These are phyloP conservation scores for Oryza australiensis DNA, from an alignment of 176 grass and related monocot species.

Conservation along the genomic window DNA sequence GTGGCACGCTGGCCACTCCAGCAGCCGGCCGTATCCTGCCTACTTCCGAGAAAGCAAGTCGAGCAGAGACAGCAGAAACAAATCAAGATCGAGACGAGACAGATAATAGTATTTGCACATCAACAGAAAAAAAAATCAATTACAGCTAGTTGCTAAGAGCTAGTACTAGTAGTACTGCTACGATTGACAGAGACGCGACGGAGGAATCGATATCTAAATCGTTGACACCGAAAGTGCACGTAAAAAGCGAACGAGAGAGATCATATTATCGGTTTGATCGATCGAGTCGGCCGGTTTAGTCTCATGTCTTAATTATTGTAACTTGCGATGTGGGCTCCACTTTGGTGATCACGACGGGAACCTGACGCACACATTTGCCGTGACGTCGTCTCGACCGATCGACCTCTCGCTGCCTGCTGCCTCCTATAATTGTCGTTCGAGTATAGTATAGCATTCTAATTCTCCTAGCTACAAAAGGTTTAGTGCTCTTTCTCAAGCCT, in stretches of 20 bases:
- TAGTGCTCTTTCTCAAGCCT: not conserved
- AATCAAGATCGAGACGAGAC: no score
- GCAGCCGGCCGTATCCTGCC: not conserved
- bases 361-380: conserved; percentile 42
- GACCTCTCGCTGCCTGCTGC: not conserved
- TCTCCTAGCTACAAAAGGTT: not conserved
- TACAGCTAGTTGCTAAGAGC: not conserved
- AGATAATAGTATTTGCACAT: not conserved
- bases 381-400: not conserved
- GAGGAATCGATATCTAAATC: conserved; percentile 38
- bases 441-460: not conserved
- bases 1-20: not conserved
- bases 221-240: conserved; percentile 54
- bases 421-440: not conserved
- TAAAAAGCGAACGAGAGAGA: conserved; percentile 26
- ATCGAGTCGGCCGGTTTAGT: not conserved
- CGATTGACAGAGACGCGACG: conserved; percentile 36
- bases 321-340: conserved; percentile 32
- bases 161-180: not conserved
- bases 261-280: not conserved
- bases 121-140: not conserved
- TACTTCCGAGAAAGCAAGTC: not conserved
- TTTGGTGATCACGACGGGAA: conserved; percentile 51
- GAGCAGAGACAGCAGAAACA: not conserved
- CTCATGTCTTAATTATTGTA: conserved; percentile 15